Evolutionary conservation across 306 rosid genomes (phyloP).

Genomic region (Styphnolobium japonicum): DNA sequence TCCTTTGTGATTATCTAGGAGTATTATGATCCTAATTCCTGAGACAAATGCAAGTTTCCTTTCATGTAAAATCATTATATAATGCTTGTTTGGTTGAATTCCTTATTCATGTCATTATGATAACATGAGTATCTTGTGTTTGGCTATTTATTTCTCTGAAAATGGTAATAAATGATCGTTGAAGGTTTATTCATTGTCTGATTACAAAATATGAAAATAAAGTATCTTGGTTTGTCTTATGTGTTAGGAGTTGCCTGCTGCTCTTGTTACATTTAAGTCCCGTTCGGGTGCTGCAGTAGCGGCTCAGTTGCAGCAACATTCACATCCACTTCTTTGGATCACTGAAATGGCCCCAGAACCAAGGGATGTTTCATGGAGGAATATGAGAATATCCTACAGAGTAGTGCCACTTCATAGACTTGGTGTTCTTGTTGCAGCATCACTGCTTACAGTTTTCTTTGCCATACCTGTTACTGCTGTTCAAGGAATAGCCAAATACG

Average conservation of each 20-base stretch:
- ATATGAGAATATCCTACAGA: constrained; percentile 57
- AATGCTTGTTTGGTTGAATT: background rate
- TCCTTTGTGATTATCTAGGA: background rate
- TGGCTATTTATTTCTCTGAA: background rate
- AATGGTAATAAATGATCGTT: background rate
- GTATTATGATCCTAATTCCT: background rate
- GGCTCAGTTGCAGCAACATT: constrained; percentile 74
- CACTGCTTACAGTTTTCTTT: constrained; percentile 79
- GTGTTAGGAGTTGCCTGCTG: constrained; percentile 77
- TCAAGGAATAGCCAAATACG: constrained; percentile 92
- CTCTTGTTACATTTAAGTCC: constrained; percentile 83
- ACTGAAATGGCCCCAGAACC: constrained; percentile 90
- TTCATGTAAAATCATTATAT: background rate
- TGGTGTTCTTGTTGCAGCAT: constrained; percentile 65
- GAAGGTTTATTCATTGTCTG: background rate
- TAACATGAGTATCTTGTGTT: background rate
- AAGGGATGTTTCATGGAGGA: constrained; percentile 94
- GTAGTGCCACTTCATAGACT: constrained; percentile 57
- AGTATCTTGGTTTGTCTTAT: constrained; percentile 16
- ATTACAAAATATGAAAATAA: background rate
- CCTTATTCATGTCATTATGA: background rate
- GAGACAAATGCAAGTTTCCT: background rate
- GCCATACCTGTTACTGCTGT: constrained; percentile 89
- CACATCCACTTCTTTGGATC: constrained; percentile 77
- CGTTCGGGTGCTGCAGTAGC: constrained; percentile 70